phyloP scores from a whole-genome alignment of 2,329 filamentous ascomycete genomes.

The Zymoseptoria crescenta region DNA sequence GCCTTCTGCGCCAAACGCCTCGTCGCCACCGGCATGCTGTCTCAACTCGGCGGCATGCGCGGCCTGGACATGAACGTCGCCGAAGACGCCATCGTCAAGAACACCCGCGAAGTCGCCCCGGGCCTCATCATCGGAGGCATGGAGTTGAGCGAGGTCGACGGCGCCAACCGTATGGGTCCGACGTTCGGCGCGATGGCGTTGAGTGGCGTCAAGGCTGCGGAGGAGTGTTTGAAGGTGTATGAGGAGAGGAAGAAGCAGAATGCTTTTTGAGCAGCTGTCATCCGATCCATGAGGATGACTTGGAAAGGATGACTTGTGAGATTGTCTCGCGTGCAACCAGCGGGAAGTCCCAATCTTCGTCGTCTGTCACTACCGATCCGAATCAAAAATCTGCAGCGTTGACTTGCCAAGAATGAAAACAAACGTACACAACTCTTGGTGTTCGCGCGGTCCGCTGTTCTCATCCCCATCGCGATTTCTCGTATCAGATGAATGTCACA shows the following conservation, averaged over 20 bases:
- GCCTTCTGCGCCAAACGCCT: slow-evolving; percentile 88
- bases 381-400: too few species aligned
- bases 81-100: slow-evolving; percentile 89
- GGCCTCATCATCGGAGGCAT: slow-evolving; percentile 91
- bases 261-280: slow-evolving; percentile 40
- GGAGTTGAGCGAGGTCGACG: slow-evolving; percentile 86
- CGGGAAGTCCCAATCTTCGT: too few species aligned
- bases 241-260: slow-evolving; percentile 65
- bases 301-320: too few species aligned
- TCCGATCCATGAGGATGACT: too few species aligned
- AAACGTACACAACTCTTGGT: too few species aligned
- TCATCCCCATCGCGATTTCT: too few species aligned
- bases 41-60: slow-evolving; percentile 83
- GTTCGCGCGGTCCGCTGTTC: too few species aligned
- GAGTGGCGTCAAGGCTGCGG: slow-evolving; percentile 81
- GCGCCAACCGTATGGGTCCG: slow-evolving; percentile 65
- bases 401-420: too few species aligned
- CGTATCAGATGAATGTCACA: background rate
- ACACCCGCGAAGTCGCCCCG: slow-evolving; percentile 78
- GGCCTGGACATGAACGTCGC: slow-evolving; percentile 87
- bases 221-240: slow-evolving; percentile 72
- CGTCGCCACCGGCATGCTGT: slow-evolving; percentile 76
- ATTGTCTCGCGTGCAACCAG: too few species aligned
- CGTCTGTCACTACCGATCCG: too few species aligned
- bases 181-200: slow-evolving; percentile 87